Evolutionary conservation across 441 rosid genomes (phyloP), one percentile per base, ranked within the genome.

Genomic region (Adansonia madagascariensis): DNA sequence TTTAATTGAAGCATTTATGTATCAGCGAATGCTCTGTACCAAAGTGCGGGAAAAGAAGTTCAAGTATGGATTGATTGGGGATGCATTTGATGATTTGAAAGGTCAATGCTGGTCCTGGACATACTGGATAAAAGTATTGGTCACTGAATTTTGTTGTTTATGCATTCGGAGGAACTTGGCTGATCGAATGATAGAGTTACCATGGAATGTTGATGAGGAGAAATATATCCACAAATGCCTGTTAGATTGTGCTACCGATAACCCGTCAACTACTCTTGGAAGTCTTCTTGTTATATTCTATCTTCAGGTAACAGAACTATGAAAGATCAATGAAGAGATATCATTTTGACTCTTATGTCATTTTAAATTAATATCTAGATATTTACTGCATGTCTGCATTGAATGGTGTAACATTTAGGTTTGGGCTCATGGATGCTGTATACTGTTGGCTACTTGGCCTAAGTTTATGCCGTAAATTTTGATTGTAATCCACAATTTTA

Each of bases 151-250:
- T 60, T 94, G 93, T 85, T 94, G 87, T 86, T 93, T 94, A 80
- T 95, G 97, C 78, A 91, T 94, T 39, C 82, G 93, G 82, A 89
- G 92, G 78, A 95, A 92, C 79, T 85, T 92, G 82, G 91, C 88
- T 60, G 99, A 94, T 80, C 88, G 87, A 69, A 89, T 94, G 81
- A 90, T 95, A 78, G 99, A 91, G 86, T 82, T 95, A 68, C 98
- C 98, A 1, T 95, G 99, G 98, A 92, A 90, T 80, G 80, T 81
- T 62, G 90, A 87, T 24, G 98, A 95, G 86, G 97, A 93, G 86
- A 93, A 92, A 85, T 83, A 83, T 85, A 75, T 93, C 43, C 91
- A 88, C 75, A 90, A 88, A 79, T 93, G 98, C 80, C 86, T 95
- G 73, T 75, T 93, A 56, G 99, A 93, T 83, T 89, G 84, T 81